Conservation (phyloP, 768 basidiomycete species). For the Suillus plorans region DNA sequence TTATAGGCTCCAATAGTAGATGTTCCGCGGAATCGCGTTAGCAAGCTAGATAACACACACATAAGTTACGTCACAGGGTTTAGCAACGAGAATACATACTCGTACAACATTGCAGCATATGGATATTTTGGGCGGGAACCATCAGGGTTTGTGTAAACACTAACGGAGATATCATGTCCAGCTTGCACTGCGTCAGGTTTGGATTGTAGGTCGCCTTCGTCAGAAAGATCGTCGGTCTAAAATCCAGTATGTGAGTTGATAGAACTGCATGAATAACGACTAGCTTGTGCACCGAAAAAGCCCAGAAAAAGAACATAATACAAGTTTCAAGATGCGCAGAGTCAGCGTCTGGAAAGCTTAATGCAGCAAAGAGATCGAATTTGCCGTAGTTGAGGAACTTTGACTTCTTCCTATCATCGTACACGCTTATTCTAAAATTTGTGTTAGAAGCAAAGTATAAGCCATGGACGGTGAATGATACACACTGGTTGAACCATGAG, state of each 20-base stretch:
- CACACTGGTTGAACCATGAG: conserved; percentile 35
- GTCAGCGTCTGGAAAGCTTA: conserved; percentile 40
- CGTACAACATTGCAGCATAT: conserved; percentile 40
- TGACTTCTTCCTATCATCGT: conserved; percentile 33
- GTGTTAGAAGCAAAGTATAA: not conserved
- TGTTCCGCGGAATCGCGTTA: conserved; percentile 35
- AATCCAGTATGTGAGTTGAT: conserved; percentile 6
- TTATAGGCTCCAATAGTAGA: conserved; percentile 35
- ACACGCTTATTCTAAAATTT: conserved; percentile 29
- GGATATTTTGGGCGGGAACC: conserved; percentile 31
- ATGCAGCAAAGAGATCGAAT: conserved; percentile 39
- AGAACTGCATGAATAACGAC: not conserved
- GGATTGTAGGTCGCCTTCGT: conserved; percentile 35
- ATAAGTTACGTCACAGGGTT: conserved; percentile 15
- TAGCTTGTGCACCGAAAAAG: conserved; percentile 30
- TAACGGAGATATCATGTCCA: conserved; percentile 33
- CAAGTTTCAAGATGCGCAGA: conserved; percentile 33
- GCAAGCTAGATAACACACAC: conserved; percentile 22
- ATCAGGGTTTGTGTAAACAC: conserved; percentile 27
- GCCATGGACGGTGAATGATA: not conserved
- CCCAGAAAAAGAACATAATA: conserved; percentile 39
- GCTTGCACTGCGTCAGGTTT: conserved; percentile 35
- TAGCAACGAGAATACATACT: conserved; percentile 25
- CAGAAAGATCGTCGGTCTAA: conserved; percentile 38
- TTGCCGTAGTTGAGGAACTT: conserved; percentile 37